Base-by-base conservation (phyloP, 2,329 filamentous ascomycete genomes). In the Didymella pomorum region DNA sequence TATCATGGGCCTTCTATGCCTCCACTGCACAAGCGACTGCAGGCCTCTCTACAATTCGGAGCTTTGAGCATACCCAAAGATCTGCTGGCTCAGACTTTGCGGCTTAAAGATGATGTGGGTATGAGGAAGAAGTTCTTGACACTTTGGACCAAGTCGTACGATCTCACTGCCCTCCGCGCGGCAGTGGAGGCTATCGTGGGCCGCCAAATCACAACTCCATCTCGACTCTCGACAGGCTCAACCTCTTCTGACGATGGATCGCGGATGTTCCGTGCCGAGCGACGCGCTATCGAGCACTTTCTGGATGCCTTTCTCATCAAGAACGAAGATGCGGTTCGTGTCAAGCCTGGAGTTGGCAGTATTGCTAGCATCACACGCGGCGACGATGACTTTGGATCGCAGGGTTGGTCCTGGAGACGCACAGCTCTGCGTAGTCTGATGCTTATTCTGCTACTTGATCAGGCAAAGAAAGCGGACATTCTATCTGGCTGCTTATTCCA, bases 101-200 rank as follows among this genome's bases (percentile, higher is more conserved):
- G 83, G 14, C 74, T 87, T 28, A 80, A 79, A 29, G 81, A 83
- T 25, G 87, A 89, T 67, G 70, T 89, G 41, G 86, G 86, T 3
- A 74, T 86, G 46, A 82, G 83, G 43, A 83, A 82, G 54, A 81
- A 81, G 37, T 88, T 87, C 61, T 70, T 87, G 39, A 79, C 82
- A 49, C 73, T 88, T 10, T 88, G 85, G 82, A 77, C 84, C 2
- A 79, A 85, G 46, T 83, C 81, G 1, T 89, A 89, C 69, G 79
- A 87, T 47, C 73, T 81, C 3, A 73, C 71, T 7, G 74, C 77
- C 4, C 76, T 89, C 39, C 78, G 78, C 52, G 79, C 82, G 1
- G 86, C 84, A 2, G 77, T 81, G 18, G 87, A 89, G 67, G 83
- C 84, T 2, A 79, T 89, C 4, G 77, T 86, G 28, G 87, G 86